A percentile compares a stretch with the other conserved stretches of the same genome.
These are phyloP conservation scores for Phlyctochytrium bullatum DNA, from an alignment of 192 early-diverging fungal species.

Conservation along the genomic window DNA sequence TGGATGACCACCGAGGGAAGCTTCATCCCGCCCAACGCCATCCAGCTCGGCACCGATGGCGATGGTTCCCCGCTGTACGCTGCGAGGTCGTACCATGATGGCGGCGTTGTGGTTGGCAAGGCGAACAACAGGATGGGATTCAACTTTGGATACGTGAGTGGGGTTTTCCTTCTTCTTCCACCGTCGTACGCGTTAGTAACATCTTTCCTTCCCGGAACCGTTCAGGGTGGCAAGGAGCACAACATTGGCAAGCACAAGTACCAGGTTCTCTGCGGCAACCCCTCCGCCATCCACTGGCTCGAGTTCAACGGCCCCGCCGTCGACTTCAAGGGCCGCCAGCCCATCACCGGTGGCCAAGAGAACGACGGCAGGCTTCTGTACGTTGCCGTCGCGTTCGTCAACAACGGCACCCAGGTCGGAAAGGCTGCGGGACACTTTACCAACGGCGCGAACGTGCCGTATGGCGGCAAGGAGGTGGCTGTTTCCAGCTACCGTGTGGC, in stretches of 20 bases:
- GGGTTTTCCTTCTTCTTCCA: not conserved
- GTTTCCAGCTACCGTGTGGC: not conserved
- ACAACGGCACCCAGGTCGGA: not conserved
- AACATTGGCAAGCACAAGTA: not conserved
- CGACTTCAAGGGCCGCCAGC: not conserved
- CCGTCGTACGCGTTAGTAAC: not conserved
- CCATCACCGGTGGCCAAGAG: not conserved
- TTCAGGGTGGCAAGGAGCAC: not conserved
- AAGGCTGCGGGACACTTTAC: not conserved
- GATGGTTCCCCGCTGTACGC: conserved; percentile 3
- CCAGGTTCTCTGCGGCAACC: not conserved
- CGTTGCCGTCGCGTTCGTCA: not conserved
- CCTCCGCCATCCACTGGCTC: not conserved
- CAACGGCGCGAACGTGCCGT: not conserved
- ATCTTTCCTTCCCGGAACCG: not conserved
- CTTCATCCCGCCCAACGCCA: not conserved
- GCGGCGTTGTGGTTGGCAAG: not conserved
- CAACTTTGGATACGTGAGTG: not conserved
- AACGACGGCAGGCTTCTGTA: not conserved
- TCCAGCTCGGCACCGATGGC: not conserved
- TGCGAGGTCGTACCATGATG: not conserved
- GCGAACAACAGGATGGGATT: not conserved
- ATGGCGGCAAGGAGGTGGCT: not conserved
- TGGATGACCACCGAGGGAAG: not conserved
- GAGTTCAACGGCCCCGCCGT: no score